A percentile compares a stretch with the other conserved stretches of the same genome.
Conservation (phyloP, 1,139 yeast genomes). For the Magnusiomyces tetraspermus region DNA sequence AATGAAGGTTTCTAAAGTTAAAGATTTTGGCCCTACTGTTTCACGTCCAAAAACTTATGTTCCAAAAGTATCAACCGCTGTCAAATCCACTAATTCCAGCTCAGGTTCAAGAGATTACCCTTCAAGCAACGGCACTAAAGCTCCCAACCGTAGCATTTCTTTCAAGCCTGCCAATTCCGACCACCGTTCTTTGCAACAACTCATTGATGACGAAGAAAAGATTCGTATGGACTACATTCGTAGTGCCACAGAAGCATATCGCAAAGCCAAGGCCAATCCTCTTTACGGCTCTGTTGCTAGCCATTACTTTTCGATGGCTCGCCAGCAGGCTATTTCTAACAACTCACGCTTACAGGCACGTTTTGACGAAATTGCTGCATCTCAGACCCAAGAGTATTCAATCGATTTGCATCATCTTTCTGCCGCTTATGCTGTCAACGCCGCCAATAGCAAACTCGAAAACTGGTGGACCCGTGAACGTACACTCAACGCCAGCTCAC, state of each 20-base stretch:
- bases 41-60: not conserved
- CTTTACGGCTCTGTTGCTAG: conserved; percentile 24
- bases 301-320: conserved; percentile 21
- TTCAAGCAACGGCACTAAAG: not conserved
- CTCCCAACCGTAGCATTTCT: not conserved
- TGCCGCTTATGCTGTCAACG: conserved; percentile 21
- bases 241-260: conserved; percentile 15
- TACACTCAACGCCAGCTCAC: not conserved
- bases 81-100: not conserved
- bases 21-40: not conserved
- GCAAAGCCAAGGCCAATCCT: conserved; percentile 22
- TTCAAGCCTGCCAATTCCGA: not conserved
- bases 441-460: conserved; percentile 18
- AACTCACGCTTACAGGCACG: conserved; percentile 15
- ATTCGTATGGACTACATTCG: conserved; percentile 1
- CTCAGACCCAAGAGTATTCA: conserved; percentile 15
- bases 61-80: not conserved
- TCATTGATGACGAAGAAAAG: not conserved
- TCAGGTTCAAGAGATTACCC: not conserved
- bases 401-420: conserved; percentile 28
- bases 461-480: conserved; percentile 19
- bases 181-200: not conserved
- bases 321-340: conserved; percentile 15
- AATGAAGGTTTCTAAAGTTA: not conserved
- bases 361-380: conserved; percentile 15